Base-by-base conservation (phyloP, 192 early-diverging fungal species). In the Endogone sp. region DNA sequence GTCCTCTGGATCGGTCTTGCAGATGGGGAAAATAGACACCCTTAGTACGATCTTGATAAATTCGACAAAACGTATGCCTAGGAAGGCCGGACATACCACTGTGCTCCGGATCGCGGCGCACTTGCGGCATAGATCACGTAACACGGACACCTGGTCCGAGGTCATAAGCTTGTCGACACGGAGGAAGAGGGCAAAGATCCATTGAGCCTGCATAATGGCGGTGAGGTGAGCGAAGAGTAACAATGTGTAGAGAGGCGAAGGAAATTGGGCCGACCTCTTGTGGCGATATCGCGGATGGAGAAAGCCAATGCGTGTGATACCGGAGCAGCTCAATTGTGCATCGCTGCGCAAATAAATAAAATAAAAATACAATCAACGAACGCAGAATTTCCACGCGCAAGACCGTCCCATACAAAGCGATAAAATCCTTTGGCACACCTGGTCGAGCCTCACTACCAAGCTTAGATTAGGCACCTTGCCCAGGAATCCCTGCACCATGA, bases 81-180 rank as follows among this genome's bases (percentile, higher is more conserved):
- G n/a, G n/a, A n/a, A n/a, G n/a, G n/a, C 37, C 55, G 9, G 0
- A 11, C 60, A 24, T 62, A 62, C 71, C 59, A 66, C 29, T 61
- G 56, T 44, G 28, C 71, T 72, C 66, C 79, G 66, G 37, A 83
- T 72, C 25, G 65, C 60, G 3, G 75, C 64, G 27, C 72, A 79
- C 60, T 77, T 81, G 31, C 78, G 78, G 25, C 76, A 77, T 16
- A 83, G 20, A 6, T 68, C 74, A 60, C 82, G 70, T 13, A 83
- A 69, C 25, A 77, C 65, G 0, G 82, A 70, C 2, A 74, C 62
- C 37, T 81, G 68, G 29, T 81, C 75, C 2, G 82, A 78, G 26
- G 71, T 71, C 49, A 83, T 68, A 4, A 83, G 74, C 25, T 70
- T 65, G 56, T 83, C 82, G 54, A 83, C 63, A 21, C 78, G 75